Base-by-base conservation (phyloP, 768 basidiomycete species). In the Rhodotorula babjevae region DNA sequence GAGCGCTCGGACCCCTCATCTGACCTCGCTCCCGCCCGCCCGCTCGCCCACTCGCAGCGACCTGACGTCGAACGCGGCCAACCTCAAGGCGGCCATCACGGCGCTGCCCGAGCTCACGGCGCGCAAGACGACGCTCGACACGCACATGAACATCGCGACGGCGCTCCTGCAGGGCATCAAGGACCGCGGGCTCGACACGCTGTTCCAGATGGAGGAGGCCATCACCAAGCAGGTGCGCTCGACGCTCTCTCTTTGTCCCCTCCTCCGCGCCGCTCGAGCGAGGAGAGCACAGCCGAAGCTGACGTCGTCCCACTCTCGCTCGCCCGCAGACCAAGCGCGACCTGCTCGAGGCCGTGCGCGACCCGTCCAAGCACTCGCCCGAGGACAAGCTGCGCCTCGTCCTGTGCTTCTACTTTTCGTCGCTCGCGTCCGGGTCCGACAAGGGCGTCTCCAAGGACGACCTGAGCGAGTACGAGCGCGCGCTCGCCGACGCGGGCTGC, bases 71-170 rank as follows among this genome's bases (percentile, higher is more conserved):
- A 98, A 98, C 81, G 93, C 96, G 6, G 85, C 92, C 14, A 90
- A 98, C 80, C 83, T 99, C 62, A 98, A 97, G 83, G 92, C 93
- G 0, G 96, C 96, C 15, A 96, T 99, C 79, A 98, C 94, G 3
- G 92, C 93, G 72, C 84, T 99, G 29, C 96, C 96, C 3, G 96
- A 98, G 80, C 84, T 99, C 62, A 98, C 95, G 9, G 93, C 96
- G 8, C 87, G 96, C 55, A 99, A 99, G 79, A 91, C 93, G 46
- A 94, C 91, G 2, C 86, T 99, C 36, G 96, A 99, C 80, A 93
- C 94, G 7, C 96, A 99, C 80, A 98, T 99, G 94, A 97, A 98
- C 82, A 95, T 99, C 67, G 95, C 95, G 50, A 96, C 94, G 21
- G 90, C 94, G 27, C 82, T 99, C 18, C 83, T 99, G 42, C 93